Evolutionary conservation across 306 rosid genomes (phyloP).

Genomic region (Trifolium fragiferum): DNA sequence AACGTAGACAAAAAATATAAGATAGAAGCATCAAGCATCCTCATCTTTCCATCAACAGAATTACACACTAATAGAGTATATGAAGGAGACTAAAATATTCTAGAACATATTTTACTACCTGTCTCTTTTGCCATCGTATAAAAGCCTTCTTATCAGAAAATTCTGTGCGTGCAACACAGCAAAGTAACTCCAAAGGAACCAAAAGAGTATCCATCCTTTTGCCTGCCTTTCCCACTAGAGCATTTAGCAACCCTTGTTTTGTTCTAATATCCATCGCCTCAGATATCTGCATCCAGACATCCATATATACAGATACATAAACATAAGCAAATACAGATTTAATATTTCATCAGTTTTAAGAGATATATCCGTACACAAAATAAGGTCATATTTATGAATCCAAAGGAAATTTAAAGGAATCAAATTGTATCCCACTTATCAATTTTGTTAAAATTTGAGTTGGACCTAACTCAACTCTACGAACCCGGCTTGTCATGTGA

Average conservation of each 20-base stretch:
- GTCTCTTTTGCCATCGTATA: conserved; percentile 97
- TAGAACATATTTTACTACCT: conserved; percentile 58
- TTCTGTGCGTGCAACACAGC: conserved; percentile 89
- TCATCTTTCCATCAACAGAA: conserved; percentile 39
- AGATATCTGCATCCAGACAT: conserved; percentile 71
- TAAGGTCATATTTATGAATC: conserved; percentile 22
- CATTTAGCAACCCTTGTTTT: conserved; percentile 93
- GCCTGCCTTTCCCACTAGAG: conserved; percentile 89
- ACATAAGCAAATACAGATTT: conserved; percentile 22
- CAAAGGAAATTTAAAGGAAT: conserved; percentile 27
- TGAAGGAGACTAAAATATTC: conserved; percentile 32
- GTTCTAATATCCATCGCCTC: conserved; percentile 91
- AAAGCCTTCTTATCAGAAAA: conserved; percentile 97
- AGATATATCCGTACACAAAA: conserved; percentile 21
- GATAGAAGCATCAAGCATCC: conserved; percentile 43
- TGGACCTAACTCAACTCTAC: not conserved
- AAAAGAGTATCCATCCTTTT: conserved; percentile 95
- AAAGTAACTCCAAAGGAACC: conserved; percentile 89
- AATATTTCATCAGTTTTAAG: conserved; percentile 19
- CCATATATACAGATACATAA: conserved; percentile 29
- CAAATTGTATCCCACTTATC: conserved; percentile 18
- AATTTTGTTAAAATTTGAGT: not conserved
- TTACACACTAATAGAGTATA: conserved; percentile 31
- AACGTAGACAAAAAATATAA: conserved; percentile 34
- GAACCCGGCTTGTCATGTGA: not conserved